Evolutionary conservation across 129 eudicot species (phyloP).

Genomic region (Cynara cardunculus): DNA sequence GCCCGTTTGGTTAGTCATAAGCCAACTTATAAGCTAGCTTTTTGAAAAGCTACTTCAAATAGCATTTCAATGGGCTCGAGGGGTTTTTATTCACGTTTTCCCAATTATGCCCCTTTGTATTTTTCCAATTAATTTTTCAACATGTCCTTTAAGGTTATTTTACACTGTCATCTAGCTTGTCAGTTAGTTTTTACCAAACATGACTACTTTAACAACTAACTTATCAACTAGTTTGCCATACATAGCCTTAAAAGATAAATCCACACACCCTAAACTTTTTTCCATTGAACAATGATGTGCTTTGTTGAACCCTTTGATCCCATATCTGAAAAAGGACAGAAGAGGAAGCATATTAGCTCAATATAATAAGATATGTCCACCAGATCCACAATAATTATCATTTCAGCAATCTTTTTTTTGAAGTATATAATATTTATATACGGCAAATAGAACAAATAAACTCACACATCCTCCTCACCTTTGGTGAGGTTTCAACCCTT

Average conservation of each 20-base stretch:
- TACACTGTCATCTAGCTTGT: neutral
- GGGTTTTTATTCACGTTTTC: neutral
- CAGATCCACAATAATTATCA: neutral
- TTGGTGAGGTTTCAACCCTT: too few species aligned
- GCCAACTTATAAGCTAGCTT: neutral
- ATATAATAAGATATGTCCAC: neutral
- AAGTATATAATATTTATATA: too few species aligned
- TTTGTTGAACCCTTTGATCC: constrained; percentile 61
- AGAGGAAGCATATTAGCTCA: constrained; percentile 9
- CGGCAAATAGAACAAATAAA: too few species aligned
- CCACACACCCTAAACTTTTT: constrained; percentile 81
- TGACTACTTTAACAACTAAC: too few species aligned
- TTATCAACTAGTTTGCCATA: neutral
- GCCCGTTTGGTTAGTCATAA: neutral
- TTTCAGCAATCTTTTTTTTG: constrained; percentile 11
- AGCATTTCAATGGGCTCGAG: neutral
- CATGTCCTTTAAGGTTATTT: neutral
- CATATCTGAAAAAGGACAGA: constrained; percentile 60
- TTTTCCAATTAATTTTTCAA: neutral
- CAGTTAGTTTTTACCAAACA: neutral
- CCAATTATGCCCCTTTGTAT: neutral
- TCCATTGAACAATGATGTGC: constrained; percentile 73
- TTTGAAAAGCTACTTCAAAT: neutral
- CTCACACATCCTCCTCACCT: too few species aligned
- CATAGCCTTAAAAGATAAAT: constrained; percentile 8